Base-by-base conservation (phyloP, 2,329 filamentous ascomycete species). In the Colletotrichum spinosum region DNA sequence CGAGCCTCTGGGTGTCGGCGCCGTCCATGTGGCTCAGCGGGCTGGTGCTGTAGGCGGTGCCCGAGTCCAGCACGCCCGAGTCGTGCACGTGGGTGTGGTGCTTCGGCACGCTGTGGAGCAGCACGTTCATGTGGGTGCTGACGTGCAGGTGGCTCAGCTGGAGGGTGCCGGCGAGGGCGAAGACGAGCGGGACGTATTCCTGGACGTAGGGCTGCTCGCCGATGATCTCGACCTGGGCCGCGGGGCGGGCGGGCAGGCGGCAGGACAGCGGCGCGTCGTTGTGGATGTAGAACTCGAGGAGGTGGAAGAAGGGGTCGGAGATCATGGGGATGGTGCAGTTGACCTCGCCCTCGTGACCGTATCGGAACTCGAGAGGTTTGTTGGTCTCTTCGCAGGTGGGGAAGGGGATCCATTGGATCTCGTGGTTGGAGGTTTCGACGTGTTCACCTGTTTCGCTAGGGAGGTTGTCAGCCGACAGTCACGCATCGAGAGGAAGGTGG, bases 271-370 rank as follows among this genome's bases (percentile, higher is more conserved):
- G 96, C 15, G 94, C 94, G 79, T 99, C 96, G 81, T 92, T 94
- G 84, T 98, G 96, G 77, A 98, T 90, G 85, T 98, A 98, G 85
- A 97, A 98, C 81, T 98, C 92, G 81, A 95, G 90, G 55, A 95
- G 86, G 79, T 96, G 92, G 84, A 93, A 96, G 84, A 94, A 91
- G 45, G 91, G 87, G 76, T 95, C 92, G 72, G 86, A 85, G 72
- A 95, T 84, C 79, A 92, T 86, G 74, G 90, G 83, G 72, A 96
- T 89, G 60, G 92, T 96, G 83, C 92, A 96, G 81, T 95, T 95
- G 71, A 93, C 80, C 76, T 97, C 94, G 79, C 80, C 81, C 75
- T 95, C 92, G 70, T 92, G 80, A 76, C 94, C 94, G 81, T 97
- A 98, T 77, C 88, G 86, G 76, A 99, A 90, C 73, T 96, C 89